phyloP scores from a whole-genome alignment of 257 asterid species.

The Euphrasia confusa region DNA sequence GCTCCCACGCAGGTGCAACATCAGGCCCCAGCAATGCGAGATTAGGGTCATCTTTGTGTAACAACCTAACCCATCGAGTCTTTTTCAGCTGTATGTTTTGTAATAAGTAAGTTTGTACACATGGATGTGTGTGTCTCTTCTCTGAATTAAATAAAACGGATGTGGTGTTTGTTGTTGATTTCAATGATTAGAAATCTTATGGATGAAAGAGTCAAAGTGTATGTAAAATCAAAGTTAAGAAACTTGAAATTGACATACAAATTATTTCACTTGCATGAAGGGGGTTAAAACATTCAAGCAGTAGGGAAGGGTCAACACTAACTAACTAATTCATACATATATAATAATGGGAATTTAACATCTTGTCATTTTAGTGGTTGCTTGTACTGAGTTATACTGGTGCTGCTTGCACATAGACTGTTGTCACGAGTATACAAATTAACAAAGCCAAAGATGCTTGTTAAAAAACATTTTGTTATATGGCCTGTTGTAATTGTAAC shows the following conservation, averaged over 20 bases:
- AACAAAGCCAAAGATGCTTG: slow-evolving; percentile 28
- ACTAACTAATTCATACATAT: background rate
- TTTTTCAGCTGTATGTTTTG: too few species aligned
- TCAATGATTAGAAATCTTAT: background rate
- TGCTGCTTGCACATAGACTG: too few species aligned
- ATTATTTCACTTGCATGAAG: slow-evolving; percentile 13
- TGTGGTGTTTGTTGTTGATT: too few species aligned
- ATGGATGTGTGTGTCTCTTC: too few species aligned
- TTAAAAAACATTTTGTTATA: slow-evolving; percentile 51
- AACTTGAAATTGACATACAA: slow-evolving; percentile 11
- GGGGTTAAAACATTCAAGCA: background rate
- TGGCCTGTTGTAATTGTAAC: slow-evolving; percentile 20
- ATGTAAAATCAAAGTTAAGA: background rate
- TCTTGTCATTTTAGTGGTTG: too few species aligned
- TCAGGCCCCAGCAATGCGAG: slow-evolving; percentile 29
- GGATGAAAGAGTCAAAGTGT: slow-evolving; percentile 8
- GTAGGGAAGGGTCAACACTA: background rate
- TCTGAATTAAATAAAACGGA: too few species aligned
- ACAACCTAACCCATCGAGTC: too few species aligned
- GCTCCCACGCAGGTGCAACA: slow-evolving; percentile 31
- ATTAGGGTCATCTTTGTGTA: slow-evolving; percentile 25
- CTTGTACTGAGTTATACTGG: too few species aligned
- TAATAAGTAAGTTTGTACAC: too few species aligned
- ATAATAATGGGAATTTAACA: too few species aligned
- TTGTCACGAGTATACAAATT: too few species aligned